phyloP scores from a whole-genome alignment of 2,329 filamentous ascomycete species.

The Penicillium sp. region DNA sequence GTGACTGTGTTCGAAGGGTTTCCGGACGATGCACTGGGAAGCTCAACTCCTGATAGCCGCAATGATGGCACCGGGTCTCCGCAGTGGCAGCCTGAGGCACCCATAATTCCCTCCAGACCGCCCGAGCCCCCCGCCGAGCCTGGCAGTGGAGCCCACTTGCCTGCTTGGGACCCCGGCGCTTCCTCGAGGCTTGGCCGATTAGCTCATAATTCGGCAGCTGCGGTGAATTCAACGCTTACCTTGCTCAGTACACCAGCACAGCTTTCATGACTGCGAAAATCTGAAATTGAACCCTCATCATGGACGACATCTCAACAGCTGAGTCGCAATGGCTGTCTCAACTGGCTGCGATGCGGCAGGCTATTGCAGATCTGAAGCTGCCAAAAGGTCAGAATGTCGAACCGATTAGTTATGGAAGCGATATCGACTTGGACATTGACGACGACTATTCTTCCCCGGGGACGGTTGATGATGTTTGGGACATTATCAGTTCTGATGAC shows the following conservation, averaged over 20 bases:
- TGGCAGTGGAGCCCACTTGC: constrained; percentile 10
- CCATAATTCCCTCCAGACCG: constrained; percentile 12
- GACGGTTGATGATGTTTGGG: constrained; percentile 78
- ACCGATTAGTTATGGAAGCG: constrained; percentile 45
- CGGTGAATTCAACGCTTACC: neutral
- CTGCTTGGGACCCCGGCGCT: constrained; percentile 4
- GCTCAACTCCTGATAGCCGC: constrained; percentile 11
- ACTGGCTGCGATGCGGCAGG: constrained; percentile 76
- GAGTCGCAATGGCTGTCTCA: constrained; percentile 77
- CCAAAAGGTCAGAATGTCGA: constrained; percentile 44
- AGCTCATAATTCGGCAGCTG: no score
- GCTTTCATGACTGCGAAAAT: neutral
- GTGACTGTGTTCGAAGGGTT: neutral
- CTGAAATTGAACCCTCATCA: neutral
- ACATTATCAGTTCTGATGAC: constrained; percentile 72
- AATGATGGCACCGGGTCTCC: constrained; percentile 12
- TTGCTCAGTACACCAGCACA: no score
- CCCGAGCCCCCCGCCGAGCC: constrained; percentile 10
- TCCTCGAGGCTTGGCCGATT: neutral
- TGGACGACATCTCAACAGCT: constrained; percentile 25
- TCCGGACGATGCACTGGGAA: neutral
- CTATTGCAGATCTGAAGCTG: constrained; percentile 66
- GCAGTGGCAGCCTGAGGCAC: constrained; percentile 6
- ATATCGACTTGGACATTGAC: constrained; percentile 54
- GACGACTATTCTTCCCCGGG: constrained; percentile 57